A percentile compares a stretch with the other conserved stretches of the same genome.
Evolutionary conservation across 371 early-diverging fungal species (phyloP).

Genomic region (Capillidium rhysosporum): DNA sequence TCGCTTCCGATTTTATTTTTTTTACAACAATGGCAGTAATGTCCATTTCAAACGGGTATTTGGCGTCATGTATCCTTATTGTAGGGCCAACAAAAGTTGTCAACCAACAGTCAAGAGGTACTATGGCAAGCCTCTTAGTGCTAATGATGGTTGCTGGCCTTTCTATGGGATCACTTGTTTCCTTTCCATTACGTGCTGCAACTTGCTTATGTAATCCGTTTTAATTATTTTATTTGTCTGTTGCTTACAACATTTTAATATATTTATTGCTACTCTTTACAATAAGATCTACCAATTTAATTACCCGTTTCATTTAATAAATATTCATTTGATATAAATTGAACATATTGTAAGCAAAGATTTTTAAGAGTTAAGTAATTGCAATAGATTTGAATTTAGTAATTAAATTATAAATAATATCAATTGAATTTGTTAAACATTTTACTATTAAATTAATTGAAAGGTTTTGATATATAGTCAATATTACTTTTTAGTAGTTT

Average conservation of each 20-base stretch:
- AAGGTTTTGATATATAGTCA: no score
- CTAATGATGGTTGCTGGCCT: slow-evolving; percentile 41
- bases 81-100: slow-evolving; percentile 32
- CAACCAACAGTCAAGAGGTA: slow-evolving; percentile 29
- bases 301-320: no score
- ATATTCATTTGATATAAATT: no score
- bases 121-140: slow-evolving; percentile 43
- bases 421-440: no score
- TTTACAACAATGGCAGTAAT: slow-evolving; percentile 34
- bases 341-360: no score
- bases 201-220: slow-evolving; percentile 9
- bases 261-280: no score
- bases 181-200: slow-evolving; percentile 23
- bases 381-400: no score
- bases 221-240: not conserved
- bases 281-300: no score
- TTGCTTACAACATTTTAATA: not conserved
- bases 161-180: slow-evolving; percentile 18
- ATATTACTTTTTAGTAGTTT: no score
- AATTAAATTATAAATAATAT: no score
- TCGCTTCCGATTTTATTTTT: slow-evolving; percentile 33
- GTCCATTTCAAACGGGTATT: slow-evolving; percentile 44
- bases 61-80: slow-evolving; percentile 53
- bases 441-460: no score
- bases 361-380: no score